Base-by-base conservation (phyloP, 768 basidiomycete species). In the Pisolithus albus region DNA sequence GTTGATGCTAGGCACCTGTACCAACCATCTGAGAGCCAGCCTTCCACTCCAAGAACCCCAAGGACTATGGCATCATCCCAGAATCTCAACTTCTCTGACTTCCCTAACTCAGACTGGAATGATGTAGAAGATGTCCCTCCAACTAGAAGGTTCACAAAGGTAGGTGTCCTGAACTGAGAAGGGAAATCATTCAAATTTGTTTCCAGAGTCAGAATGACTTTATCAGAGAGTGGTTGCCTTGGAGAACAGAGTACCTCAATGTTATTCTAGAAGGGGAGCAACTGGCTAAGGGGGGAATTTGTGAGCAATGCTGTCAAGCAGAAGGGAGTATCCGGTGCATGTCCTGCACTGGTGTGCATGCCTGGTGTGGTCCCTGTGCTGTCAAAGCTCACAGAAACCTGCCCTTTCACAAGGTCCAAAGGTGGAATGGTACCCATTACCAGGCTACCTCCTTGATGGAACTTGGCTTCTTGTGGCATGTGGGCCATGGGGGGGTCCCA, bases 351-450 rank as follows among this genome's bases (percentile, higher is more conserved):
- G 36, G 51, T 19, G 16, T 19, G 18, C 45, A 52, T 11, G 26
- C 36, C n/a, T 52, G 38, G 51, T 48, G 46, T 9, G 7, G 13
- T 18, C 19, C 37, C 15, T 52, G 38, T 42, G 21, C 21, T 11
- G 18, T 21, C 7, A 5, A 23, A 32, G 28, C 23, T n/a, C 52
- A 52, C 10, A 4, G 23, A 5, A 26, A 23, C 19, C 38, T 52
- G 9, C 55, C 52, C 11, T 53, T 60, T 13, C 64, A 65, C 47
- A 49, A 56, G 10, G 19, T 65, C 1, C 41, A 62, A 42, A 8
- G 39, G 13, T 63, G 63, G 63, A 62, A 57, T 37, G 59, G 60
- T 1, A 43, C 32, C 0, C 58, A 39, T 37, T 65, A 57, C 19
- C 10, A 47, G 4, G 28, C 38, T 2, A 58, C 36, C 3, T 53